These are phyloP conservation scores for Heritiera fomes DNA, from an alignment of 345 rosid genomes.

Conservation along the genomic window DNA sequence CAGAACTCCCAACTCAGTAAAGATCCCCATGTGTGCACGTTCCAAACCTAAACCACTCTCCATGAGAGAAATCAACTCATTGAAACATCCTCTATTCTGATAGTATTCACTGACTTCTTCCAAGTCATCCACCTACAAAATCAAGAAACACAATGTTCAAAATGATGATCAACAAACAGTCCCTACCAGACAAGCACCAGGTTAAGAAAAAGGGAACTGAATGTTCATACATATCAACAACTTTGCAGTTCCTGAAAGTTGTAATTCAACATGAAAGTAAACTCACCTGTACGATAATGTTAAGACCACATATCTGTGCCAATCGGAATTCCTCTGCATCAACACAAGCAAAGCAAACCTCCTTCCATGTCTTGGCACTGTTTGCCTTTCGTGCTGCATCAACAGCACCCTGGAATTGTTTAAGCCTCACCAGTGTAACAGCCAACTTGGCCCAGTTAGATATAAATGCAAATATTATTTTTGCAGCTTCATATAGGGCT, in stretches of 20 bases:
- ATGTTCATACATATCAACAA: background rate
- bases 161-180: background rate
- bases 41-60: constrained; percentile 98
- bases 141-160: constrained; percentile 1
- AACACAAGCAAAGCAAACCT: constrained; percentile 98
- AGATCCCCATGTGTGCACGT: constrained; percentile 99
- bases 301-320: constrained; percentile 97
- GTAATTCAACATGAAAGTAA: constrained; percentile 10
- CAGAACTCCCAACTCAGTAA: constrained; percentile 95
- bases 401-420: constrained; percentile 98
- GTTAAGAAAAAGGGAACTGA: background rate
- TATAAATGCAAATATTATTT: constrained; percentile 90
- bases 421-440: constrained; percentile 83
- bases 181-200: background rate
- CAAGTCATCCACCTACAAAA: constrained; percentile 84
- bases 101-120: constrained; percentile 97
- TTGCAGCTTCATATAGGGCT: constrained; percentile 91
- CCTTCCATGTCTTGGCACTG: constrained; percentile 99
- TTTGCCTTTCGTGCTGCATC: constrained; percentile 99
- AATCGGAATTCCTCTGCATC: constrained; percentile 96
- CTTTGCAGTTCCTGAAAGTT: background rate
- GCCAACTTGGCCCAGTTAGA: constrained; percentile 99
- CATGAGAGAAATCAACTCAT: constrained; percentile 94
- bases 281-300: constrained; percentile 84
- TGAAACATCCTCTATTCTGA: constrained; percentile 97